Conservation (phyloP, 2,329 filamentous ascomycete species). For the Colletotrichum tamarilloi region DNA sequence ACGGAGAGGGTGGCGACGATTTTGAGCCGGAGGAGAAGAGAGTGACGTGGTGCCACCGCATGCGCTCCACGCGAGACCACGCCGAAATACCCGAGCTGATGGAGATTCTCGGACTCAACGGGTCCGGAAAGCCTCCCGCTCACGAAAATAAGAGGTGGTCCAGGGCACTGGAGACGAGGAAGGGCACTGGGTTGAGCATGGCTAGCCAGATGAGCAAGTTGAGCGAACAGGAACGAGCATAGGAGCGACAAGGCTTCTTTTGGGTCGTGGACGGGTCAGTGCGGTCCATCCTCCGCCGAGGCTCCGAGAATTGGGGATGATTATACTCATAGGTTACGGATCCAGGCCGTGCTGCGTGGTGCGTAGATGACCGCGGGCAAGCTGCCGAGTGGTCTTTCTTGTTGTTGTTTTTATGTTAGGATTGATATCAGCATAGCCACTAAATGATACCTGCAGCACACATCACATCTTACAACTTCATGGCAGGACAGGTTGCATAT, state of each 20-base stretch:
- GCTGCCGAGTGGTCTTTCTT: not conserved
- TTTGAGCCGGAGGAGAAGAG: constrained; percentile 62
- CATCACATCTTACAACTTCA: not conserved
- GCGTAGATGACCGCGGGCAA: not conserved
- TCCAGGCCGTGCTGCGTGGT: not conserved
- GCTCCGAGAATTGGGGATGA: not conserved
- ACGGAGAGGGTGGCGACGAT: constrained; percentile 39
- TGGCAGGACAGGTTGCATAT: not conserved
- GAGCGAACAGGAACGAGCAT: constrained; percentile 42
- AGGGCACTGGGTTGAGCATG: constrained; percentile 65
- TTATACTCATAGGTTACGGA: too few species aligned
- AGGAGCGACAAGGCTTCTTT: constrained; percentile 26
- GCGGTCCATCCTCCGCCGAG: constrained; percentile 3
- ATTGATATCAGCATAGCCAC: constrained; percentile 19
- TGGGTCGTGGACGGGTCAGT: constrained; percentile 7
- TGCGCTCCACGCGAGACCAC: constrained; percentile 83
- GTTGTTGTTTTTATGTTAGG: not conserved
- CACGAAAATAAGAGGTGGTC: constrained; percentile 57
- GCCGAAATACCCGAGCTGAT: constrained; percentile 76
- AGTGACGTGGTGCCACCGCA: constrained; percentile 84
- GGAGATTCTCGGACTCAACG: constrained; percentile 69
- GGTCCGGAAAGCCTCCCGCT: constrained; percentile 47
- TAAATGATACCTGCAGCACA: constrained; percentile 28
- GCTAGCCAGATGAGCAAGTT: constrained; percentile 59
- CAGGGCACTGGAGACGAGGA: constrained; percentile 58